Conservation (phyloP, 139 green algal genomes). For the Penium margaritaceum region DNA sequence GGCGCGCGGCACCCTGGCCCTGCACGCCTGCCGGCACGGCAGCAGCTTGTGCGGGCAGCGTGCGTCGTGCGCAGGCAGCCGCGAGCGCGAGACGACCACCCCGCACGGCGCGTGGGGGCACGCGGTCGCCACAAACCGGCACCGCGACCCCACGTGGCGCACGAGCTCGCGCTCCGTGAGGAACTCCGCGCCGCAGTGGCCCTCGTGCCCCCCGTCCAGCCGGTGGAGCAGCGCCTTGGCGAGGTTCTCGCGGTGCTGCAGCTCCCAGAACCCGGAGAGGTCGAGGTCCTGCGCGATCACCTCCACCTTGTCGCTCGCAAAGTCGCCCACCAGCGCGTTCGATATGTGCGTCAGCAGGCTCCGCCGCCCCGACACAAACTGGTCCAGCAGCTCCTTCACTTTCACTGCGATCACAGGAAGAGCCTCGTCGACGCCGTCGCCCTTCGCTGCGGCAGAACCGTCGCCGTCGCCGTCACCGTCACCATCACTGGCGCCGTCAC, state of each 20-base stretch:
- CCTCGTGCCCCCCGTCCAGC: not conserved
- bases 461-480: too few relatives aligned
- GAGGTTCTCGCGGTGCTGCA: conserved; percentile 2
- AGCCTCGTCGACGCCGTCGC: too few relatives aligned
- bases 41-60: conserved; percentile 27
- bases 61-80: conserved; percentile 14
- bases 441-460: too few relatives aligned
- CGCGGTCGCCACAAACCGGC: conserved; percentile 9
- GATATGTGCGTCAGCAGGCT: conserved; percentile 22
- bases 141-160: not conserved
- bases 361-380: conserved; percentile 21
- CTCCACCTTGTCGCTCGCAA: conserved; percentile 25
- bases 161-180: conserved; percentile 3
- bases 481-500: too few relatives aligned
- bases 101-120: conserved; percentile 15
- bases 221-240: conserved; percentile 29
- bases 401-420: too few relatives aligned
- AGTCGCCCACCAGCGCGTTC: conserved; percentile 10
- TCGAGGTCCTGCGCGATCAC: conserved; percentile 12
- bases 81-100: conserved; percentile 6
- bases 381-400: conserved; percentile 11
- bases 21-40: conserved; percentile 19
- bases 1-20: not conserved
- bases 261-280: conserved; percentile 10
- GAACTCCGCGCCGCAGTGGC: conserved; percentile 17